Base-by-base conservation (phyloP, 2,329 filamentous ascomycete genomes). In the Hortaea sp. region DNA sequence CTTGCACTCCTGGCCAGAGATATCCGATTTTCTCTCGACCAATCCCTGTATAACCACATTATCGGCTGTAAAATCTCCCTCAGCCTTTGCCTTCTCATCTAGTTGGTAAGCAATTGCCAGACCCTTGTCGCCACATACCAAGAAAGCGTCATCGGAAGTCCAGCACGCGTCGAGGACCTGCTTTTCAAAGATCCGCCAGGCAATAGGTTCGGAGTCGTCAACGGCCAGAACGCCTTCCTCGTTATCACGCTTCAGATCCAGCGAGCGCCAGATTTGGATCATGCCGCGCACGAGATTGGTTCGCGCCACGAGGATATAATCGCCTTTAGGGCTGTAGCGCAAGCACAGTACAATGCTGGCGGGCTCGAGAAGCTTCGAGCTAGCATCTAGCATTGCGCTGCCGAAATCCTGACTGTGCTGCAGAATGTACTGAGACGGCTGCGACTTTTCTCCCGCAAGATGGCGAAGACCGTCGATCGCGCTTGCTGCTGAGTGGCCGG, bases 91-190 rank as follows among this genome's bases (percentile, higher is more conserved):
- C 27, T 5, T 37, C 2, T 28, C 41, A n/a, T 29, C 47, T 11
- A 49, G 29, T 9, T 28, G 37, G 41, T n/a, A 35, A 20, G 51
- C 47, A 35, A 43, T 52, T 9, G 46, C 45, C 12, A 57, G 42
- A 0, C 55, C 55, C 12, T 64, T 57, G 6, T 65, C 63, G 7
- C 70, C 69, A 44, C 67, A 70, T 7, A 72, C 66, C 7, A 69
- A 60, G 49, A 74, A 71, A 1, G 60, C 59, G 3, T 65, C 62
- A 10, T 69, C 64, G 39, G 57, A 65, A 37, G 66, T 66, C 69
- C 70, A 73, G 9, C 64, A 62, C 1, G 66, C 69, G 47, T 72
- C 70, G 28, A 66, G 58, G 1, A 71, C 63, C 44, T 61, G 61
- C 4, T 63, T 61, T 20, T 69, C 65, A 42, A 69, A 69, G 12